A percentile compares a stretch with the other conserved stretches of the same genome.
Evolutionary conservation across 192 early-diverging fungal genomes (phyloP).

Genomic region (Entomortierella lignicola): DNA sequence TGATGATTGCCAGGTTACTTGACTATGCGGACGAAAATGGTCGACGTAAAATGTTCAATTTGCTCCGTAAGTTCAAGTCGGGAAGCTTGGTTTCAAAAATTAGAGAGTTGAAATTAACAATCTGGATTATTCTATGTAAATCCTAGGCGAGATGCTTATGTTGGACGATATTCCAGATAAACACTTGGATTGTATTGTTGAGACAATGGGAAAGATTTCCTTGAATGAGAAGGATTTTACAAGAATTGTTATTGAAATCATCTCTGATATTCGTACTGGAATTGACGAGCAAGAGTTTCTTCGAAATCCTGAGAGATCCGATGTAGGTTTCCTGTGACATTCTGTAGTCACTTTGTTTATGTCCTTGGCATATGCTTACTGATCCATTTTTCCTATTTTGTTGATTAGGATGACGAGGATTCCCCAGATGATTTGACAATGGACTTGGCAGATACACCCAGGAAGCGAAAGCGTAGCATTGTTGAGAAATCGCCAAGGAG

Average conservation of each 20-base stretch:
- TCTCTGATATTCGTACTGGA: slow-evolving; percentile 78
- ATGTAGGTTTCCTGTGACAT: no score
- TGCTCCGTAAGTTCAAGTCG: slow-evolving; percentile 69
- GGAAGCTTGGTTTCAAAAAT: neutral
- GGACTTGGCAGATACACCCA: slow-evolving; percentile 31
- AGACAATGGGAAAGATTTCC: slow-evolving; percentile 80
- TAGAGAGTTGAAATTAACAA: neutral
- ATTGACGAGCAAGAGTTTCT: slow-evolving; percentile 53
- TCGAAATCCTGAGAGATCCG: slow-evolving; percentile 38
- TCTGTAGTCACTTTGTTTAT: no score
- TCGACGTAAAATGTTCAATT: slow-evolving; percentile 79
- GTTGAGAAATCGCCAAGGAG: slow-evolving; percentile 35
- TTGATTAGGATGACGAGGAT: slow-evolving; percentile 34
- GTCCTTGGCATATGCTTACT: no score
- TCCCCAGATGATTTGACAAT: slow-evolving; percentile 39
- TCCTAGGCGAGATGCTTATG: slow-evolving; percentile 78
- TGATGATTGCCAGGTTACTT: slow-evolving; percentile 78
- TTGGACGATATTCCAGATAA: slow-evolving; percentile 80
- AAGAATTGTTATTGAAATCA: slow-evolving; percentile 78
- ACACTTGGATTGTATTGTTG: slow-evolving; percentile 80
- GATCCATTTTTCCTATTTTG: neutral
- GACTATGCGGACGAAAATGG: slow-evolving; percentile 94
- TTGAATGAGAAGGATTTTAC: slow-evolving; percentile 89
- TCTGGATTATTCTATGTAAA: neutral
- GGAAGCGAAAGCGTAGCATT: slow-evolving; percentile 55